Evolutionary conservation across 129 eudicot species (phyloP), one percentile per base, ranked within the genome.

Genomic region (Lonicera japonica): DNA sequence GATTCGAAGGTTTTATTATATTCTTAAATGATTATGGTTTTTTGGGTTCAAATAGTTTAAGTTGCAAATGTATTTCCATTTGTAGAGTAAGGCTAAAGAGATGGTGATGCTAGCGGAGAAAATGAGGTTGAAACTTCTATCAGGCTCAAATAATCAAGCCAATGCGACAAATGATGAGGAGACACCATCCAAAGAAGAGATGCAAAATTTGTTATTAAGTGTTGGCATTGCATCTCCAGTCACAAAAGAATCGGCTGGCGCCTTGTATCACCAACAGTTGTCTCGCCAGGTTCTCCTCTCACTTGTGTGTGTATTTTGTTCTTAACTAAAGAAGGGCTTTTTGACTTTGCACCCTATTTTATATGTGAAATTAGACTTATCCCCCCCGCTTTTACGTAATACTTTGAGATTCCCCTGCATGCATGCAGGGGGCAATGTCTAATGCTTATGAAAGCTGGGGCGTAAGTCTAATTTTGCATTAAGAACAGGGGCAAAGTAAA

Each of bases 201-300:
- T 94, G 87, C 99, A 94, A 50, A 92, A 94, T 48, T 94, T 88
- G 96, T 65, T 94, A 70, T 70, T 94, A 65, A 94, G 99, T 70
- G 91, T 94, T 23, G 99, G 99, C 47, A 94, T 94, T 43, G 90
- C 76, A 41, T 94, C 99, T 53, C 99, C 99, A 23, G 99, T 94
- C 56, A 94, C 99, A 9, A 94, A 88, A 79, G 99, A 94, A 47
- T 81, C 99, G 19, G 99, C 99, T 5, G 99, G 99, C 19, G 99
- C 99, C 24, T 76, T 94, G 63, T 94, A 94, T 79, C 99, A 94
- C 71, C 99, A 94, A 56, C 85, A 94, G 72, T 71, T 94, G 53
- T 94, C 99, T 60, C 87, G 99, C 15, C 99, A 94, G 98, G 97
- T 90, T 55, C 58, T 29, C 43, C 50, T 54, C 57, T 69, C 21